Evolutionary conservation across 345 rosid species (phyloP), one percentile per base, ranked within the genome.

Genomic region (Salix dunnii): DNA sequence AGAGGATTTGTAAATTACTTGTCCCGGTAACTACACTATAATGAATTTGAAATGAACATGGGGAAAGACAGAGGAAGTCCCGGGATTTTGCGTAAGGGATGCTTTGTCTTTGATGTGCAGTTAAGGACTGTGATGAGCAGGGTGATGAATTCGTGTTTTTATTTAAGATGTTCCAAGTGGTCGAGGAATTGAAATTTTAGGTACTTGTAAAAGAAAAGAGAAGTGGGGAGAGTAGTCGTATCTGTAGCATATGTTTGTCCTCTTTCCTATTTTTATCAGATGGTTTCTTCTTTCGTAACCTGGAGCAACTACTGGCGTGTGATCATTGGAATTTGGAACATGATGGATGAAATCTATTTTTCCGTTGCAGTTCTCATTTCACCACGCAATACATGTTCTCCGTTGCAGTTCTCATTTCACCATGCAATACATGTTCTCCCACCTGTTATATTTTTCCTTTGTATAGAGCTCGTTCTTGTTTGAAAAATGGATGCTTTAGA

Each of bases 1-100:
- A 58, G 90, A 87, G 69, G 91, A 85, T 35, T 81, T 82, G 18
- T 89, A 78, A 86, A 17, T n/a, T 16, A 14, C 48, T 55, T 20
- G 49, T 14, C 20, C 20, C 12, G 35, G 28, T 53, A 18, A 18
- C 33, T n/a, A 55, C 68, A 51, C 67, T 3, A 14, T 66, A 7
- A 33, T 11, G 38, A 67, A 58, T 71, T 53, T 42, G 77, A 58
- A 27, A 51, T 30, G 55, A 35, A 48, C 76, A 31, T 35, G 38
- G 35, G 58, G 69, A 62, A 55, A 66, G 68, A 14, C 68, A 12
- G 70, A 20, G 43, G 33, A 11, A 8, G 25, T 7, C 11, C 20
- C 20, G 53, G 33, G 58, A 30, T 11, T 75, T 68, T 67, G 58
- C 55, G 18, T 0, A 18, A 18, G 23, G 58, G 58, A 51, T 51